phyloP scores from a whole-genome alignment of 768 basidiomycete species.

The Pisolithus microcarpus region DNA sequence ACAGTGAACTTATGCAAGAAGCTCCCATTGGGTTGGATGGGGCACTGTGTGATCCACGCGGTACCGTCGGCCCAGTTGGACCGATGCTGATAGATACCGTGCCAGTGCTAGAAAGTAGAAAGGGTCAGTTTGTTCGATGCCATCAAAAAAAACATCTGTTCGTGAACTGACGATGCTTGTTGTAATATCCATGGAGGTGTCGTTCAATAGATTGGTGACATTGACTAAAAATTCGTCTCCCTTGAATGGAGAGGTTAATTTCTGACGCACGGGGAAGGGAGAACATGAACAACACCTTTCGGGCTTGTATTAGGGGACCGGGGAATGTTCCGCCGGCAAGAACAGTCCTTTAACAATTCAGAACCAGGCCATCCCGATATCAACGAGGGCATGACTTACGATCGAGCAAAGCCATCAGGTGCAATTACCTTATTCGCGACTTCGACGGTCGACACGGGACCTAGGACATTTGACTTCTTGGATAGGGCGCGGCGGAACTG shows the following conservation, averaged over 20 bases:
- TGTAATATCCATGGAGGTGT: conserved; percentile 17
- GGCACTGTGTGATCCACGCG: conserved; percentile 29
- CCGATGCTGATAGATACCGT: conserved; percentile 39
- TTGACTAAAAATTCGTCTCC: conserved; percentile 15
- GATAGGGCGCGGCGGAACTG: neutral
- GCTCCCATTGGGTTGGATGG: conserved; percentile 12
- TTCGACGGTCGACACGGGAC: conserved; percentile 14
- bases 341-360: too few relatives aligned
- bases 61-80: conserved; percentile 43
- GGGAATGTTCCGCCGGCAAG: too few relatives aligned
- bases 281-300: neutral
- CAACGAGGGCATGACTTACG: neutral
- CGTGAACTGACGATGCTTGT: conserved; percentile 19
- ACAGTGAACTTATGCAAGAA: conserved; percentile 20
- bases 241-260: neutral
- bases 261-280: too few relatives aligned
- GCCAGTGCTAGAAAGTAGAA: conserved; percentile 40
- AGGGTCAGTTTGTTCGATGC: neutral
- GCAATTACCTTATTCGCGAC: conserved; percentile 31
- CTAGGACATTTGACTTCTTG: neutral
- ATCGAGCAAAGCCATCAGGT: conserved; percentile 31
- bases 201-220: conserved; percentile 18
- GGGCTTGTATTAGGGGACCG: too few relatives aligned
- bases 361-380: neutral
- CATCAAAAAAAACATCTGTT: neutral